Evolutionary conservation across 129 eudicot genomes (phyloP).

Genomic region (carrot (Daucus carota)): DNA sequence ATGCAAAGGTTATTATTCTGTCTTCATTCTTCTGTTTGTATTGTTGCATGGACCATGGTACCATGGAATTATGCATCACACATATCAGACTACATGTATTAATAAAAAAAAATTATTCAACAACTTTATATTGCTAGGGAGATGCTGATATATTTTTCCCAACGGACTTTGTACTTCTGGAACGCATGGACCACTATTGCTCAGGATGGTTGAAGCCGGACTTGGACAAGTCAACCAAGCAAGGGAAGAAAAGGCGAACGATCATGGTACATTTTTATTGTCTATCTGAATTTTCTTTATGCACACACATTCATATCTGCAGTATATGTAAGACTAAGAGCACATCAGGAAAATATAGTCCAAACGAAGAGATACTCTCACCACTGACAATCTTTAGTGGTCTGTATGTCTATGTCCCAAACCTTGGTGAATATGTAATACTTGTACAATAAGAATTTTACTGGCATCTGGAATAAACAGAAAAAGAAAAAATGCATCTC

Average conservation of each 20-base stretch:
- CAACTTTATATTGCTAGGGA: conserved; percentile 42
- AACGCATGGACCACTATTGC: conserved; percentile 79
- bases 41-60: neutral
- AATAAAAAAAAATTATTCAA: neutral
- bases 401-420: neutral
- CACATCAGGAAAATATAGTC: neutral
- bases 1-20: conserved; percentile 61
- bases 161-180: conserved; percentile 88
- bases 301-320: neutral
- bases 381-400: neutral
- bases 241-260: conserved; percentile 85
- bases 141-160: conserved; percentile 98
- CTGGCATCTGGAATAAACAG: neutral
- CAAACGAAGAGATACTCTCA: neutral
- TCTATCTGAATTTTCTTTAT: neutral
- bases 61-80: neutral
- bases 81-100: neutral
- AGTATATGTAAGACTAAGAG: neutral
- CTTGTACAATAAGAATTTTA: neutral
- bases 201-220: conserved; percentile 68
- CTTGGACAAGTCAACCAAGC: conserved; percentile 41
- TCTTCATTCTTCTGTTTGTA: neutral
- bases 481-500: neutral
- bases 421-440: neutral
- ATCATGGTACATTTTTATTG: conserved; percentile 40